Evolutionary conservation across 148 eudicot species (phyloP).

Genomic region (Mesembryanthemum crystallinum): DNA sequence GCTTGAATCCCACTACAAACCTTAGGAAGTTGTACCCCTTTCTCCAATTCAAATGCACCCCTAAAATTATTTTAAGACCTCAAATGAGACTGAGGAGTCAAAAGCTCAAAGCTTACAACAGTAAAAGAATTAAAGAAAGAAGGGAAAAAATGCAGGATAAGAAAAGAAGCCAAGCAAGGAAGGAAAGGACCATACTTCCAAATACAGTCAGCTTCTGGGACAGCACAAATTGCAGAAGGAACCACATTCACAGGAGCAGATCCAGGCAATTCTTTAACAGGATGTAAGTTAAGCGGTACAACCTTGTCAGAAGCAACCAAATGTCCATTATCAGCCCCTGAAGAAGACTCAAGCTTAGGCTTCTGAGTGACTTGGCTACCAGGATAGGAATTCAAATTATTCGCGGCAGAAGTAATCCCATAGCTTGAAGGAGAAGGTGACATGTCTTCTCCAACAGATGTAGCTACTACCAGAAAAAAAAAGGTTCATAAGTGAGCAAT

Average conservation of each 20-base stretch:
- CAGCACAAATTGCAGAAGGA: conserved; percentile 21
- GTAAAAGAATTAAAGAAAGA: too few relatives aligned
- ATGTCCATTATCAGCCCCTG: conserved; percentile 4
- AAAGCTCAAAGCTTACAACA: neutral
- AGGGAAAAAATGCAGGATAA: neutral
- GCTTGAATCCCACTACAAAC: conserved; percentile 43
- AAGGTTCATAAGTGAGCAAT: neutral
- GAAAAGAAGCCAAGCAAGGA: neutral
- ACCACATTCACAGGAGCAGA: neutral
- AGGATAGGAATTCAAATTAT: conserved; percentile 16
- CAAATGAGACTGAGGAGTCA: neutral
- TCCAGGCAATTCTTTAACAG: conserved; percentile 5
- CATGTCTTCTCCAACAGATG: conserved; percentile 14
- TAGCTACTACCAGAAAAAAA: conserved; percentile 14
- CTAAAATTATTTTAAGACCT: conserved; percentile 18
- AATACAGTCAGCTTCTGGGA: conserved; percentile 37
- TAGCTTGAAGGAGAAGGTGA: conserved; percentile 2
- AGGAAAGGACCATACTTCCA: conserved; percentile 44
- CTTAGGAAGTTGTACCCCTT: conserved; percentile 29
- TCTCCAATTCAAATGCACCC: conserved; percentile 40
- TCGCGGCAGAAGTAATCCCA: conserved; percentile 3
- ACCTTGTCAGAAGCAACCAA: conserved; percentile 15
- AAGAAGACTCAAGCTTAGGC: neutral
- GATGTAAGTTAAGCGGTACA: conserved; percentile 9
- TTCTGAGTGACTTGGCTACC: conserved; percentile 13